Evolutionary conservation across 192 early-diverging fungal genomes (phyloP).

Genomic region (Geranomyces variabilis): DNA sequence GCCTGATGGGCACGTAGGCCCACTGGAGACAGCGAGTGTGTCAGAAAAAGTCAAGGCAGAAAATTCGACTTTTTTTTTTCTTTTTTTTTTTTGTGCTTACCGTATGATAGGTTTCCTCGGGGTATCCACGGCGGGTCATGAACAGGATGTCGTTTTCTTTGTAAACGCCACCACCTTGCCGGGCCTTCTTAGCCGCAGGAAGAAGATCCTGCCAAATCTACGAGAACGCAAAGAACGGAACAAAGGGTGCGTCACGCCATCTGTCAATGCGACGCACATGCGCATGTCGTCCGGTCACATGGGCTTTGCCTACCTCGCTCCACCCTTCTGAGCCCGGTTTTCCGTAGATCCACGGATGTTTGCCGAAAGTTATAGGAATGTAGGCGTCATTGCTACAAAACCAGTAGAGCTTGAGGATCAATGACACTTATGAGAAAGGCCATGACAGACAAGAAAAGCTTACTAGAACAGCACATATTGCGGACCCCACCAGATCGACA

Average conservation of each 20-base stretch:
- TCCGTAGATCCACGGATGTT: conserved; percentile 41
- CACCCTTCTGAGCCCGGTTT: conserved; percentile 35
- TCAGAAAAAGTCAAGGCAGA: not conserved
- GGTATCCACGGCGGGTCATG: conserved; percentile 38
- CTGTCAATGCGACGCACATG: too few relatives aligned
- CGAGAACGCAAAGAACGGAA: not conserved
- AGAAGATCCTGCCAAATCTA: conserved; percentile 36
- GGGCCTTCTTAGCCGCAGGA: not conserved
- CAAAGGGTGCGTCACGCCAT: too few relatives aligned
- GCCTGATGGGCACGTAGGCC: conserved; percentile 33
- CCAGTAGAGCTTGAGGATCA: too few relatives aligned
- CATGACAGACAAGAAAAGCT: not conserved
- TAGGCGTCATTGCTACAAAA: conserved; percentile 31
- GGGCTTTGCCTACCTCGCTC: conserved; percentile 11
- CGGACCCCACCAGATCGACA: conserved; percentile 37
- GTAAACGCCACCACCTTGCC: conserved; percentile 15
- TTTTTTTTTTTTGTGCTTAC: too few relatives aligned
- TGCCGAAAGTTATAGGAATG: conserved; percentile 11
- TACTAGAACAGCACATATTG: conserved; percentile 27
- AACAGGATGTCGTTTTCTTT: conserved; percentile 29
- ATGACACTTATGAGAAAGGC: too few relatives aligned
- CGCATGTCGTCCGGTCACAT: too few relatives aligned
- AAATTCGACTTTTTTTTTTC: too few relatives aligned
- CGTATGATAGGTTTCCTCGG: conserved; percentile 38
- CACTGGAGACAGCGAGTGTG: conserved; percentile 11